Evolutionary conservation across 495 filamentous ascomycete genomes (phyloP).

Genomic region (Hypoxylon fuscum): DNA sequence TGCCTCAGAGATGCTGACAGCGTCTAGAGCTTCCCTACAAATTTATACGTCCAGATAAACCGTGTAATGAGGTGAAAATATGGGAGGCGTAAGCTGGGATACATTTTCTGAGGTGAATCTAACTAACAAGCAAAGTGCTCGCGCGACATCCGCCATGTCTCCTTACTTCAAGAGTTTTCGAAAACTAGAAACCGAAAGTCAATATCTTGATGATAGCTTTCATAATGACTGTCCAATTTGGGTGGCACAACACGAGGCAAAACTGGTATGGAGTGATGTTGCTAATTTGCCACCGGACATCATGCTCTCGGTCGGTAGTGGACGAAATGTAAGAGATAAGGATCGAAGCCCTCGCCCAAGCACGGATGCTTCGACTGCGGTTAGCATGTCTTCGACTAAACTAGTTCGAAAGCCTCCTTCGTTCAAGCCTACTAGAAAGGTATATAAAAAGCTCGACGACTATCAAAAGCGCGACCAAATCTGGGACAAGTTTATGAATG

Average conservation of each 20-base stretch:
- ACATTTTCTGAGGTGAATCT: neutral
- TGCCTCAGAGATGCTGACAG: neutral
- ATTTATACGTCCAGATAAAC: constrained; percentile 53
- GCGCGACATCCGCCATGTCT: constrained; percentile 57
- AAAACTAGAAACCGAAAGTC: constrained; percentile 42
- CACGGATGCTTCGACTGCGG: neutral
- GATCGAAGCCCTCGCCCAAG: neutral
- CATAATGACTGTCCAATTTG: constrained; percentile 57
- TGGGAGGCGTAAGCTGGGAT: constrained; percentile 58
- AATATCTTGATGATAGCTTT: constrained; percentile 54
- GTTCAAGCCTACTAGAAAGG: neutral
- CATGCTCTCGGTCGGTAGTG: constrained; percentile 57
- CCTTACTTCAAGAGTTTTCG: constrained; percentile 54
- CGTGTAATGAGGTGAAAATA: constrained; percentile 51
- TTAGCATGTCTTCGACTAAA: neutral
- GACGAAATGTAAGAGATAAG: constrained; percentile 16
- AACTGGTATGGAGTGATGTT: constrained; percentile 54
- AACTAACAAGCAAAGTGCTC: constrained; percentile 39
- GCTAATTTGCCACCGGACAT: constrained; percentile 50
- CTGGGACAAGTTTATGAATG: constrained; percentile 33
- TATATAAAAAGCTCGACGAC: constrained; percentile 25
- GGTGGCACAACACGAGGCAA: constrained; percentile 54
- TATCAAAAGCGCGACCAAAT: constrained; percentile 32
- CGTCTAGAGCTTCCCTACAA: constrained; percentile 37
- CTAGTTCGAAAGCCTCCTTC: neutral